A percentile compares a stretch with the other conserved stretches of the same genome.
Conservation (phyloP, 2,329 filamentous ascomycete genomes). For the Colletotrichum shisoi region DNA sequence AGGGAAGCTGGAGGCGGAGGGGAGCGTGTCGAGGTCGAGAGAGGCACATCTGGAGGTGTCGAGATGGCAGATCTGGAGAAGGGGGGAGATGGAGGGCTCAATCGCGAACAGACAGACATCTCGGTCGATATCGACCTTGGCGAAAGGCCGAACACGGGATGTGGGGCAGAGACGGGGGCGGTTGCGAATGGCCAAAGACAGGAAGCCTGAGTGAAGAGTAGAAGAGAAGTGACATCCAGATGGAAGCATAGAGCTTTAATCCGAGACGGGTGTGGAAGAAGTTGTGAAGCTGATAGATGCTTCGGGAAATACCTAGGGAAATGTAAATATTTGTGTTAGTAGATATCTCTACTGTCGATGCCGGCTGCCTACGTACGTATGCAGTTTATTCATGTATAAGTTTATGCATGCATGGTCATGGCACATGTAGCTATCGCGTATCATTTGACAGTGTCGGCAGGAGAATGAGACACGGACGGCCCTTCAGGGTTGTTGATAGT, state of each 20-base stretch:
- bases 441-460: background rate
- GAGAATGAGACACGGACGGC: background rate
- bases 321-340: background rate
- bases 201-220: background rate
- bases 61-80: conserved; percentile 36
- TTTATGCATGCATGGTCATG: too few relatives aligned
- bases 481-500: background rate
- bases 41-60: background rate
- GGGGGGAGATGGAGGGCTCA: background rate
- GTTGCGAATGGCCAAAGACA: background rate
- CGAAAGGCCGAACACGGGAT: background rate
- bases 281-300: background rate
- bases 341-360: background rate
- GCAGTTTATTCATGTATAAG: too few relatives aligned
- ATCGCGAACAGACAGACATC: background rate
- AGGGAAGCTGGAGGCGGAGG: too few relatives aligned
- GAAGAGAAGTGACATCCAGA: background rate
- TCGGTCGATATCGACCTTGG: background rate
- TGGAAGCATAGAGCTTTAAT: background rate
- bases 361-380: too few relatives aligned
- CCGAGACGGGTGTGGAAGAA: background rate
- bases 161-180: background rate
- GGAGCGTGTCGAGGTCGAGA: background rate
- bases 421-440: too few relatives aligned
- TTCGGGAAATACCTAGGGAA: too few relatives aligned